Evolutionary conservation across 2,329 filamentous ascomycete genomes (phyloP), one percentile per base, ranked within the genome.

Genomic region (Pseudogymnoascus sp.): DNA sequence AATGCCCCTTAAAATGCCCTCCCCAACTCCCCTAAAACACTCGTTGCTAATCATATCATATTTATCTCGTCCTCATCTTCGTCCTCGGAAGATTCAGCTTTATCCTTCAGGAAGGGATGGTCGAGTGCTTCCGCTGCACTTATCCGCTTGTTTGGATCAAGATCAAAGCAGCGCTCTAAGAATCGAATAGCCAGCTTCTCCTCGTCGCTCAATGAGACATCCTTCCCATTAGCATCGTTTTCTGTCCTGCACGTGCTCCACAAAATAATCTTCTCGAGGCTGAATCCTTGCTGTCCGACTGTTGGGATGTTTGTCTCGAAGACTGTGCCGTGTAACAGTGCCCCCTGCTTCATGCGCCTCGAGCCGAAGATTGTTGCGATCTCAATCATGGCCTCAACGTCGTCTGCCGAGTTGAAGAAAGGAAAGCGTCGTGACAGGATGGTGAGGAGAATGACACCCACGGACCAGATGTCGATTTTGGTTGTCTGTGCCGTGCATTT

Each of bases 331-430:
- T 99, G 94, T 59, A 96, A 79, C 15, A 91, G 78, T 0, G 90
- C 91, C 2, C 88, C 89, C 35, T 84, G 79, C 71, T 88, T 89
- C 93, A 99, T 97, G 63, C 87, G 85, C 71, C 84, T 86, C 41
- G 82, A 81, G 58, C 94, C 94, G 72, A 97, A 97, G 64, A 99
- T 96, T 63, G 91, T 96, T 36, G 92, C 90, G 67, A 99, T 95
- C 74, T 99, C 94, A 67, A 99, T 93, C 82, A 97, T 88, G 59
- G 94, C 94, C 71, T 99, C 94, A 57, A 99, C 89, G 69, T 99
- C 94, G 73, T 99, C 94, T n/a, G 92, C 88, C 50, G 90, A 96
- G 76, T 99, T 97, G 81, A 99, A 99, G 76, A 99, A 99, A 1
- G 94, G 94, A 69, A 99, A 99, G 3, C 94, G 86, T 62, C 89